Evolutionary conservation across 805 yeast genomes (phyloP).

Genomic region (Kuraishia floccosa): DNA sequence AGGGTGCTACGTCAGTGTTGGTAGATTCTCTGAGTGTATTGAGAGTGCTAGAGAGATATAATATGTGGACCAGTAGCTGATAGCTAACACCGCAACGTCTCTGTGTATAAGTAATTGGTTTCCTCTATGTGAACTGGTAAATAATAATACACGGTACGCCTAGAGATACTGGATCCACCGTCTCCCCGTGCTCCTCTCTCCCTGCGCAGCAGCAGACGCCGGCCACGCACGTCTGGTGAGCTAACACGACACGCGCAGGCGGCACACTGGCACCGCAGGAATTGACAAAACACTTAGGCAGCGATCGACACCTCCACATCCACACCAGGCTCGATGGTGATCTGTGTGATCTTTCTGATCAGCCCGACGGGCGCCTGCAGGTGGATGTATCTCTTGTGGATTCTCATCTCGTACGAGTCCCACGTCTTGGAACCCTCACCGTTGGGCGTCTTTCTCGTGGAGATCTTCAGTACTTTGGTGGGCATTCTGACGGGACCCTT

Average conservation of each 20-base stretch:
- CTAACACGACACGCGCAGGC: too few species aligned
- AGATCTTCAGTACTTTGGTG: conserved; percentile 94
- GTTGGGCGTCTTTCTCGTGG: conserved; percentile 99
- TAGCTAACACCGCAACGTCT: conserved; percentile 54
- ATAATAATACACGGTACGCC: conserved; percentile 46
- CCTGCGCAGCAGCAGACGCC: neutral
- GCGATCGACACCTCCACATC: conserved; percentile 93
- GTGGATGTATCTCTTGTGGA: conserved; percentile 99
- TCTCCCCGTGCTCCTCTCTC: too few species aligned
- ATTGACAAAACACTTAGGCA: conserved; percentile 35
- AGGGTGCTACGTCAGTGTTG: too few species aligned
- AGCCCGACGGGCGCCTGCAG: conserved; percentile 91
- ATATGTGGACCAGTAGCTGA: too few species aligned
- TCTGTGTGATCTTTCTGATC: conserved; percentile 93
- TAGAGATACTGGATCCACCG: conserved; percentile 38
- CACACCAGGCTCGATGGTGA: conserved; percentile 99
- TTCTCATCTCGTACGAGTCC: conserved; percentile 99
- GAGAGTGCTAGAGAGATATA: too few species aligned
- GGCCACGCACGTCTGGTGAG: too few species aligned
- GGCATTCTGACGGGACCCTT: conserved; percentile 99
- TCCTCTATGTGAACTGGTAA: conserved; percentile 13
- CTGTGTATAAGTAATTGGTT: conserved; percentile 18
- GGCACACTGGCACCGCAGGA: too few species aligned
- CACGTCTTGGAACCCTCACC: conserved; percentile 99
- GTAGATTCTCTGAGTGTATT: too few species aligned